Evolutionary conservation across 1,284 basidiomycete species (phyloP), one percentile per base, ranked within the genome.

Genomic region (Moniliophthora roreri): DNA sequence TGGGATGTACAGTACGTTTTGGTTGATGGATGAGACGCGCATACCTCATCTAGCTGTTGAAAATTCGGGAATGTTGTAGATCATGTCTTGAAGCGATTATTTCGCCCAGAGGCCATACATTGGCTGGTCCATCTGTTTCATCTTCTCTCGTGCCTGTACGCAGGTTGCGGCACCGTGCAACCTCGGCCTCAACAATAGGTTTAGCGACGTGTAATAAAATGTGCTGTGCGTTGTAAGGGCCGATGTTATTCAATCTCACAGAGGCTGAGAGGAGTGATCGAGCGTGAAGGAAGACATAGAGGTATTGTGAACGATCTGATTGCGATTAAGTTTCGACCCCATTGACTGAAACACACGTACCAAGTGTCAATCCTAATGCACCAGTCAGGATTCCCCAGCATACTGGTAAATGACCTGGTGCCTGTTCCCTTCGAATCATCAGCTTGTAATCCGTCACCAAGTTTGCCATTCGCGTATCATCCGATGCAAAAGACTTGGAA

Each of bases 21-120:
- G 37, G 20, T n/a, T 4, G 20, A 18, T 38, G 37, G 4, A 18
- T n/a, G 20, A 18, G 4, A 46, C n/a, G 24, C 28, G 26, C 11
- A 46, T 32, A 38, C 11, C 37, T 5, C 21, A n/a, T 42, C 41
- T 46, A 46, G 24, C 44, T 91, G 70, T 99, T 99, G 79, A 99
- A 99, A 60, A 99, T 91, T 48, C 95, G 80, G 35, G 94, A 95
- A 72, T 98, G 96, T 67, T 97, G 89, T 63, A 95, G 74, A 72
- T 98, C 96, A 69, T 99, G 96, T 57, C 96, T 77, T 26, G 85
- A 83, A 39, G 90, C 86, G 16, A 98, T 75, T 40, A 98, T 90
- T 70, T 99, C 96, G n/a, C 95, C 95, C 13, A 99, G 69, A 0
- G 96, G 96, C 93, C 95, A 99, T 4, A 91, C 97, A 59, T 87